Base-by-base conservation (phyloP, 2,329 filamentous ascomycete species). In the Pyrenophora graminea region DNA sequence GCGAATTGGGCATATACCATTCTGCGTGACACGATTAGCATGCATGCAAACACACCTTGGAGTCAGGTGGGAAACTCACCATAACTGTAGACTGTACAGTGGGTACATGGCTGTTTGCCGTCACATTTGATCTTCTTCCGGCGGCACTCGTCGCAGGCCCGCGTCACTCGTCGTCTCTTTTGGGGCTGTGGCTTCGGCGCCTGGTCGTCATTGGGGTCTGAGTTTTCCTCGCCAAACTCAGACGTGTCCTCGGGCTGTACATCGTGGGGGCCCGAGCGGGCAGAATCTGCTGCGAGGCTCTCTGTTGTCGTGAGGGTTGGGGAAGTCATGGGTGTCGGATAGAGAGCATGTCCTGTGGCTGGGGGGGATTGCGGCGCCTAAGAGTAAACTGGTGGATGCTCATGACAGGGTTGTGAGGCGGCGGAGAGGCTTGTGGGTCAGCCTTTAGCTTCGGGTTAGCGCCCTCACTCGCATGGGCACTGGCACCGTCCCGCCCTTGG, bases 81-180 rank as follows among this genome's bases (percentile, higher is more conserved):
- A 79, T 99, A 99, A 72, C 91, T 97, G 75, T 99, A 99, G 42
- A 97, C 91, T 9, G 92, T 96, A 74, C 94, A 99, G 74, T 97
- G 94, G 0, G 92, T 97, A 62, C 80, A 82, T 6, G 80, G 79
- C 66, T 81, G 78, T 64, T 78, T 80, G 53, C 79, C 79, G 58
- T 81, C 79, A 64, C 80, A 82, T 62, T 81, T 81, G 62, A 82
- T 81, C 66, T 82, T 82, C 68, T 81, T 82, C 34, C 69, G 68
- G 38, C 69, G 64, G 58, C 72, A 73, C 53, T 76, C 69, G 46
- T 69, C 67, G 62, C 76, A 78, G 38, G 76, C 76, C 45, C 76
- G 66, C 25, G 76, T 78, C 43, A 78, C 76, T 54, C 75, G 64
- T 7, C 74, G 67, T 50, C 74, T 64, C 63, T 76, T 76, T 60